Conservation (phyloP, 345 rosid genomes). For the Populus nigra region DNA sequence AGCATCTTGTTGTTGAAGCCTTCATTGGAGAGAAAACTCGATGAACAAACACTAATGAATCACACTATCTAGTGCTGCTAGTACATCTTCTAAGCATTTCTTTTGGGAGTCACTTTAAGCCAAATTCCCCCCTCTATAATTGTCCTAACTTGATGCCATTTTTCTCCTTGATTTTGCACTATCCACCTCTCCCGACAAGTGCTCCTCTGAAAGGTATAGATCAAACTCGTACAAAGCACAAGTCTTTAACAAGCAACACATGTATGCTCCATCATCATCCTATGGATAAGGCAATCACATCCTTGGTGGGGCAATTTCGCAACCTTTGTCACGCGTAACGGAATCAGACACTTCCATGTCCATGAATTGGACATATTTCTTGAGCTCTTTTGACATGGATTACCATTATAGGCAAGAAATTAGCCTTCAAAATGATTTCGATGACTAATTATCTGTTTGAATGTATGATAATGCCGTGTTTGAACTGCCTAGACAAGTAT, state of each 20-base stretch:
- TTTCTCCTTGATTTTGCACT: constrained; percentile 12
- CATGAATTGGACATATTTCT: neutral
- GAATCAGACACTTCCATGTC: constrained; percentile 13
- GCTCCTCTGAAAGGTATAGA: constrained; percentile 19
- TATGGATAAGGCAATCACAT: constrained; percentile 37
- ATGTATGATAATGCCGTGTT: too few relatives aligned
- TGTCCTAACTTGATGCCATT: constrained; percentile 28
- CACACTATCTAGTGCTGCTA: neutral
- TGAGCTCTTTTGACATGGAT: neutral
- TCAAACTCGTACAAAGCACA: constrained; percentile 14
- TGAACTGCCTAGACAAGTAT: too few relatives aligned
- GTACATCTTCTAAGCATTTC: neutral
- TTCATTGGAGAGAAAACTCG: neutral
- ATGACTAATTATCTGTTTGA: too few relatives aligned
- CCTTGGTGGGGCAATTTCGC: constrained; percentile 2
- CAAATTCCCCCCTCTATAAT: constrained; percentile 32
- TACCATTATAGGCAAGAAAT: too few relatives aligned
- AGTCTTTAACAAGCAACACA: constrained; percentile 31
- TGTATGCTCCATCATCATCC: constrained; percentile 17
- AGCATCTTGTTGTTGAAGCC: neutral
- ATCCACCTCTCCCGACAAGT: constrained; percentile 11
- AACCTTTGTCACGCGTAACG: constrained; percentile 27
- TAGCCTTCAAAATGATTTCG: too few relatives aligned
- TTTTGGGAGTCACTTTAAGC: constrained; percentile 11
- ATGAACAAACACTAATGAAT: neutral